Base-by-base conservation (phyloP, 108 stramenopile species). In the Skeletonema marinoi region DNA sequence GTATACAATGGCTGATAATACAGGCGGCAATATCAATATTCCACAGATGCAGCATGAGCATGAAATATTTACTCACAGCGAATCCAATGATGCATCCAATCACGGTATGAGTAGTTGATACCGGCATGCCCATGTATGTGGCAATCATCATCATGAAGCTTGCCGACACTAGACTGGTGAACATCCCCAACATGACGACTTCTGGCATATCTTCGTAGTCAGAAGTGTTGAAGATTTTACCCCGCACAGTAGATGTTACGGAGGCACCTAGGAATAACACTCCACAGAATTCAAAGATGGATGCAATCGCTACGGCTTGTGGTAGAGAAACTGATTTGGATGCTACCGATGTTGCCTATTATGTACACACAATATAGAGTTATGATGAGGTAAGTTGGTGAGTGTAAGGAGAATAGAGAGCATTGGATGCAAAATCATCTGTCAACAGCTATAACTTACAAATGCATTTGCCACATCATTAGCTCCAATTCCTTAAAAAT, bases 381-480 rank as follows among this genome's bases (percentile, higher is more conserved):
- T n/a, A 25, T 25, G 25, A 25, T 25, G 25, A 25, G 25, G 25
- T 25, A 25, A 25, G 35, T 4, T 41, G 39, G 17, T 12, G n/a
- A 19, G 5, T 19, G 48, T 17, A 17, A 9, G 4, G 4, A 19
- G n/a, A 50, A 11, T 41, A 41, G 39, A 41, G 10, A 41, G 7
- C 7, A 36, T 36, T 36, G 4, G 35, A 36, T 36, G 35, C 21
- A 12, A n/a, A n/a, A 8, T 8, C 8, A 58, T 19, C 4, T 54
- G 16, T 7, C 29, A 12, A 19, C 12, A 41, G 7, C 10, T 7
- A 41, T 41, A 41, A 50, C 32, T 61, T 12, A 61, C 91, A 63
- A 90, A 91, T 59, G 87, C 85, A 66, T 93, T 93, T 25, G 89
- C 89, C 31, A 91, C 90, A 70, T 93, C 90, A 70, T 93, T 91